Evolutionary conservation across 768 basidiomycete genomes (phyloP), one percentile per base, ranked within the genome.

Genomic region (Pisolithus tinctorius): DNA sequence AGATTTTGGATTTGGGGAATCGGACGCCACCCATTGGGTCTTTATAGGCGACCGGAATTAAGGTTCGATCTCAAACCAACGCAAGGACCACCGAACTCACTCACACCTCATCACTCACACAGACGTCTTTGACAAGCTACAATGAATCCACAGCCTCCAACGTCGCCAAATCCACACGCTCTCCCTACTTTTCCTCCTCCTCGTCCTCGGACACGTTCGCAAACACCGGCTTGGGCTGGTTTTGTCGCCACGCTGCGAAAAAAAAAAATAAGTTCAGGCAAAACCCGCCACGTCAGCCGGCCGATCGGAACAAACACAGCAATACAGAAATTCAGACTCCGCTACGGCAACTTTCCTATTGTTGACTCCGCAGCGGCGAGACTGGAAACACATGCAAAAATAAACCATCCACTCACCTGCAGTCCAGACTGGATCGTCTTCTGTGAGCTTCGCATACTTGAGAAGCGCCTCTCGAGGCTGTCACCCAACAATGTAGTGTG

Each of bases 401-500:
- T 52, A 60, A 49, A 48, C 54, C 47, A 55, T 52, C 38, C 47
- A 74, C 87, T 73, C 65, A 93, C 92, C 93, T 73, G 68, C 70
- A 43, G 92, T 90, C 86, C 87, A 93, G 61, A 82, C 79, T 48
- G 88, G 91, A 65, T 95, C 86, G 54, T 78, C 71, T 41, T 89
- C 86, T 55, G 84, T 84, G 51, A 70, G 65, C 16, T 85, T 71
- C 31, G 96, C 96, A 60, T 93, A 97, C 70, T 84, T 92, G 76
- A 98, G 87, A 50, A 99, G 73, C 4, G 96, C 96, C 71, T 96
- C 94, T 55, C 96, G 86, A 40, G 96, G 96, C 95, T 98, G 63
- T 44, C 60, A 56, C 55, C 57, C 60, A 60, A 62, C 39, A 52
- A 39, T 46, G 29, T 52, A 51, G 55, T 52, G 47, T 50, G 63